These are phyloP conservation scores for Murraya koenigii DNA, from an alignment of 345 rosid genomes.

Conservation along the genomic window DNA sequence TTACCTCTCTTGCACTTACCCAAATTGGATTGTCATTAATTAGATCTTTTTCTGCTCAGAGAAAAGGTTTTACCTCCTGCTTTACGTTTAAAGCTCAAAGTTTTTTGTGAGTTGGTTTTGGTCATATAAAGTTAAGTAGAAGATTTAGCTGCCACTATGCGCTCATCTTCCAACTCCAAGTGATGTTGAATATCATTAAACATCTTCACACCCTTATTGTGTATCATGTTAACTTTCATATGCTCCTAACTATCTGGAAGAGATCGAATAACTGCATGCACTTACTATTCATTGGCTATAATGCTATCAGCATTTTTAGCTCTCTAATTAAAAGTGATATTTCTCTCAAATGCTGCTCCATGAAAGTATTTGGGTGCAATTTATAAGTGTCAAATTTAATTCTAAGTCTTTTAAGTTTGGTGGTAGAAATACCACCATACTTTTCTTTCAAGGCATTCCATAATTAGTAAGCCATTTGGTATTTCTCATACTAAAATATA, in stretches of 20 bases:
- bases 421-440: neutral
- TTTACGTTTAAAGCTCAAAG: neutral
- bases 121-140: no score
- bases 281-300: neutral
- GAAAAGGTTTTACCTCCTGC: neutral
- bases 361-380: neutral
- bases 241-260: neutral
- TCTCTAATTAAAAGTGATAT: neutral
- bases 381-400: neutral
- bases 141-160: neutral
- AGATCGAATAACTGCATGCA: neutral
- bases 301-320: neutral
- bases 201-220: slow-evolving; percentile 3
- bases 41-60: neutral
- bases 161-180: neutral
- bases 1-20: neutral
- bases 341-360: neutral
- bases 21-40: no score
- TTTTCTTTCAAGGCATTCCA: no score
- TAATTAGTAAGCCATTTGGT: no score
- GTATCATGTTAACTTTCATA: no score
- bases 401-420: neutral
- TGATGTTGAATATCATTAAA: neutral
- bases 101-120: neutral
- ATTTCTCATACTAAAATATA: no score